phyloP scores from a whole-genome alignment of 345 rosid genomes.

The Rhodamnia argentea region DNA sequence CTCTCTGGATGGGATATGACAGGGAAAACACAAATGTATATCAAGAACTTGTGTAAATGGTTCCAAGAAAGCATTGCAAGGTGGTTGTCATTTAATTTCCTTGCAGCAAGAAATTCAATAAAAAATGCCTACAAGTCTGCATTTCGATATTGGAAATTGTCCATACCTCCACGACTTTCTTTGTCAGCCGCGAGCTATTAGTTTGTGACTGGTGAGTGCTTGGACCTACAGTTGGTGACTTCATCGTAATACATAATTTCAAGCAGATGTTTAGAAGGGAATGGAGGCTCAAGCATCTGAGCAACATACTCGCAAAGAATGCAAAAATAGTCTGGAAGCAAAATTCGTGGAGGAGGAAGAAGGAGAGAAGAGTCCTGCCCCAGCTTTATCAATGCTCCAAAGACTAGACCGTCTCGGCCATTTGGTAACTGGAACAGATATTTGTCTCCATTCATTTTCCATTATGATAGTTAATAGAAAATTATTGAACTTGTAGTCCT shows the following conservation, averaged over 20 bases:
- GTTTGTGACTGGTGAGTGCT: not conserved
- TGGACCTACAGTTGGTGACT: not conserved
- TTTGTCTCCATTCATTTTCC: not conserved
- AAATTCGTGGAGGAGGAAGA: not conserved
- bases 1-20: not conserved
- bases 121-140: not conserved
- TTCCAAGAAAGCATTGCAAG: constrained; percentile 5
- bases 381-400: constrained; percentile 14
- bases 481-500: not conserved
- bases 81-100: constrained; percentile 3
- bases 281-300: not conserved
- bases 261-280: not conserved
- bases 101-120: not conserved
- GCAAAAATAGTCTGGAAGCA: not conserved
- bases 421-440: constrained; percentile 11
- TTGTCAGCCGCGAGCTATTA: not conserved
- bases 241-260: not conserved
- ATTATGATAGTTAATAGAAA: not conserved
- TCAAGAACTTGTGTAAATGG: not conserved
- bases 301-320: not conserved
- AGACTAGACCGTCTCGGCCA: constrained; percentile 28
- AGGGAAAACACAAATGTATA: not conserved
- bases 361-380: not conserved
- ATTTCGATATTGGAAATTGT: not conserved
- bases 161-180: not conserved